Percentiles rank a stretch among this genome's conserved stretches.
Evolutionary conservation across 2,329 filamentous ascomycete genomes (phyloP).

Genomic region (Pestalotiopsis sp.): DNA sequence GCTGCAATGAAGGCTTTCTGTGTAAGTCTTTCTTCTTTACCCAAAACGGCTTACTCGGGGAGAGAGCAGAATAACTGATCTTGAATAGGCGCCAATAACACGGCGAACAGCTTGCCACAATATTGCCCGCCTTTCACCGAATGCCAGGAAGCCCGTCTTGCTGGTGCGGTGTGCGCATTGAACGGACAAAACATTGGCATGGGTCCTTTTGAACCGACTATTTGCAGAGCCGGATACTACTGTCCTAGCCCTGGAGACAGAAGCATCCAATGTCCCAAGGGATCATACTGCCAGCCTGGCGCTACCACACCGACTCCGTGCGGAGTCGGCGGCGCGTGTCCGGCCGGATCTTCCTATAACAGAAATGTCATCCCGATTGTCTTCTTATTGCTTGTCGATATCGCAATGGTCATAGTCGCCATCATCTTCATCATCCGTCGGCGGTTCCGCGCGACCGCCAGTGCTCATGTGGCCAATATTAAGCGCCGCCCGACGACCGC

Average conservation of each 20-base stretch:
- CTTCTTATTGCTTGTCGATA: slow-evolving; percentile 45
- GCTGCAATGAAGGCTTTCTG: slow-evolving; percentile 44
- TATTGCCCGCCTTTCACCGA: slow-evolving; percentile 42
- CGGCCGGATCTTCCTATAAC: slow-evolving; percentile 43
- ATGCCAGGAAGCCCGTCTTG: slow-evolving; percentile 40
- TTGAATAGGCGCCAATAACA: slow-evolving; percentile 43
- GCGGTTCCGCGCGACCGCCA: slow-evolving; percentile 34
- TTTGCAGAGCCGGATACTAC: slow-evolving; percentile 52
- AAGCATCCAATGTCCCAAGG: slow-evolving; percentile 45
- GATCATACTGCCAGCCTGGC: slow-evolving; percentile 55
- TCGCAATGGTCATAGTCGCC: slow-evolving; percentile 39
- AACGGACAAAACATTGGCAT: slow-evolving; percentile 40
- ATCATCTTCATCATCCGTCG: slow-evolving; percentile 37
- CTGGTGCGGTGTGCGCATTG: slow-evolving; percentile 34
- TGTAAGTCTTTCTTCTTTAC: slow-evolving; percentile 33
- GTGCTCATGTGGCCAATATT: slow-evolving; percentile 21
- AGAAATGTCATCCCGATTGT: slow-evolving; percentile 45
- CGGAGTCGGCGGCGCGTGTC: slow-evolving; percentile 46
- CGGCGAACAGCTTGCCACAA: slow-evolving; percentile 47
- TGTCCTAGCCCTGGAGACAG: slow-evolving; percentile 46
- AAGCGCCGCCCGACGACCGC: slow-evolving; percentile 22
- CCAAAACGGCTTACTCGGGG: neutral
- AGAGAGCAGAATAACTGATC: slow-evolving; percentile 16
- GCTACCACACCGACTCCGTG: slow-evolving; percentile 51
- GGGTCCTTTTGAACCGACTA: slow-evolving; percentile 52